Conservation (phyloP, 2,329 filamentous ascomycete genomes). For the Hypoxylon sp. region DNA sequence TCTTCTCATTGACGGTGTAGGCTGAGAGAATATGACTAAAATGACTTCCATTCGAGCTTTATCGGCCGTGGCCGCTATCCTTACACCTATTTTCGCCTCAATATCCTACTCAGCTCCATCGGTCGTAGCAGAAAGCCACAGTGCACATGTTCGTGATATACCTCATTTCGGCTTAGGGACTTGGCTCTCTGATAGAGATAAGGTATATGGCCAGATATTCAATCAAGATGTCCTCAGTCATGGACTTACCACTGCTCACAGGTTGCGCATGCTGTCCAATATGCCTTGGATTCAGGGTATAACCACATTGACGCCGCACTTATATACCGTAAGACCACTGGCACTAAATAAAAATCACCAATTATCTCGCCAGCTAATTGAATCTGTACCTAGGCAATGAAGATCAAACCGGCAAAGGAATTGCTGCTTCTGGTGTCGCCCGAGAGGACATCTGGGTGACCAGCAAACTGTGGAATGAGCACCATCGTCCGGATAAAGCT, state of each 20-base stretch:
- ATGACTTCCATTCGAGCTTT: conserved; percentile 16
- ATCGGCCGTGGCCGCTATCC: not conserved
- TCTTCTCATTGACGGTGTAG: not conserved
- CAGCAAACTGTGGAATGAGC: conserved; percentile 54
- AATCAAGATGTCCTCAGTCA: not conserved
- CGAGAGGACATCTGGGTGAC: conserved; percentile 67
- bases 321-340: conserved; percentile 45
- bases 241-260: conserved; percentile 12
- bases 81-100: conserved; percentile 8
- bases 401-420: conserved; percentile 61
- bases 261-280: conserved; percentile 50
- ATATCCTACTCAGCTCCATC: conserved; percentile 8
- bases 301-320: conserved; percentile 50
- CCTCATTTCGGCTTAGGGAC: conserved; percentile 50
- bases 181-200: conserved; percentile 49
- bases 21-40: not conserved
- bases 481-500: conserved; percentile 53
- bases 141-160: conserved; percentile 42
- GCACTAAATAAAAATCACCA: not conserved
- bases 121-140: conserved; percentile 10
- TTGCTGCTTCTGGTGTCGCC: conserved; percentile 61
- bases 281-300: conserved; percentile 49
- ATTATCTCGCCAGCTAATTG: conserved; percentile 5
- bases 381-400: conserved; percentile 55
- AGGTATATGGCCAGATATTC: conserved; percentile 27